Evolutionary conservation across 2,329 filamentous ascomycete species (phyloP).

Genomic region (Colletotrichum truncatum): DNA sequence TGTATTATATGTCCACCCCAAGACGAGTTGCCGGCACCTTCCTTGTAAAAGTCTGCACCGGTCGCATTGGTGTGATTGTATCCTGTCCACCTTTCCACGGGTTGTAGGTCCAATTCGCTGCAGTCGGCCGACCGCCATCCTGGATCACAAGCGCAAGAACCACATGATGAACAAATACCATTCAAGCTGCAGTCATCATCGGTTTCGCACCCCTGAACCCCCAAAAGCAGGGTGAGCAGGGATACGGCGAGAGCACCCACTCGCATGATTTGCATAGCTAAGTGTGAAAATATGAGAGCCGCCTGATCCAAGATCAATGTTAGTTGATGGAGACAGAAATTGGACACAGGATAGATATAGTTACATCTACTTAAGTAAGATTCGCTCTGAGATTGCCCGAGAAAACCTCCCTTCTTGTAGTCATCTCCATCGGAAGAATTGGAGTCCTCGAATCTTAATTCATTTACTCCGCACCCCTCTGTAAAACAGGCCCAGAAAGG

Average conservation of each 20-base stretch:
- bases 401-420: background rate
- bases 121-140: constrained; percentile 56
- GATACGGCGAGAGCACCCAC: background rate
- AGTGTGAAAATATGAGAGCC: fast-evolving
- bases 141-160: constrained; percentile 42
- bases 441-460: constrained; percentile 8
- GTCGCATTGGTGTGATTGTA: constrained; percentile 52
- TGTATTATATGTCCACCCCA: constrained; percentile 58
- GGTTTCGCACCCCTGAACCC: constrained; percentile 21
- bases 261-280: background rate
- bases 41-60: constrained; percentile 14
- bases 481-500: background rate
- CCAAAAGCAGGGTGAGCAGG: background rate
- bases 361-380: background rate
- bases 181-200: constrained; percentile 44
- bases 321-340: too few relatives aligned
- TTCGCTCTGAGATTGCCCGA: background rate
- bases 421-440: background rate
- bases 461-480: background rate
- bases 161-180: constrained; percentile 34
- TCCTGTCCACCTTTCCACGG: constrained; percentile 48
- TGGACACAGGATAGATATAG: fast-evolving
- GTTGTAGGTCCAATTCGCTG: constrained; percentile 52
- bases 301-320: too few relatives aligned
- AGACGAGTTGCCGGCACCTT: constrained; percentile 49